phyloP scores from a whole-genome alignment of 164 flowering plant species.

The Berberis vulgaris region DNA sequence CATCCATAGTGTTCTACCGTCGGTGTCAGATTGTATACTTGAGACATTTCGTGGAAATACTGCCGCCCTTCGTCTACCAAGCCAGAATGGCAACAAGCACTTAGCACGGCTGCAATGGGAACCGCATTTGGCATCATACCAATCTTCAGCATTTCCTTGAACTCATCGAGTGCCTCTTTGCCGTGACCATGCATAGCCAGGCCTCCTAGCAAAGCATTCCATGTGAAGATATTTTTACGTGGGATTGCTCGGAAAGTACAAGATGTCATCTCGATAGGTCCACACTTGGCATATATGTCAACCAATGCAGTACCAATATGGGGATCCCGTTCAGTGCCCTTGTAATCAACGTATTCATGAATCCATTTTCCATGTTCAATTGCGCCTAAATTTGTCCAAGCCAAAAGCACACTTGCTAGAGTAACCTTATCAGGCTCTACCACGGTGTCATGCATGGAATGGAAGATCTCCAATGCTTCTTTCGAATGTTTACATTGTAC shows the following conservation, averaged over 20 bases:
- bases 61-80: no score
- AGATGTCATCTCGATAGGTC: conserved; percentile 38
- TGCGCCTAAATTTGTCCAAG: conserved; percentile 50
- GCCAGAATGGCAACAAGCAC: conserved; percentile 58
- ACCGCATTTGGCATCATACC: conserved; percentile 38
- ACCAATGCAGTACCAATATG: conserved; percentile 46
- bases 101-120: conserved; percentile 43
- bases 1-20: no score
- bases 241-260: conserved; percentile 20
- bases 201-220: conserved; percentile 48
- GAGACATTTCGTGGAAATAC: no score
- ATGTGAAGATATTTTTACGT: conserved; percentile 25
- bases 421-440: conserved; percentile 34
- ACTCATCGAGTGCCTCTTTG: conserved; percentile 25
- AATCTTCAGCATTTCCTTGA: conserved; percentile 22
- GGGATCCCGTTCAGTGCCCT: conserved; percentile 30
- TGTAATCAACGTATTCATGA: conserved; percentile 31
- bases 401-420: conserved; percentile 45
- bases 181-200: conserved; percentile 52
- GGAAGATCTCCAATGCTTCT: conserved; percentile 33
- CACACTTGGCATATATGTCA: conserved; percentile 63
- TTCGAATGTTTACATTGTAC: conserved; percentile 30
- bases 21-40: no score
- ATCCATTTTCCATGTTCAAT: conserved; percentile 47
- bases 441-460: conserved; percentile 25